These are phyloP conservation scores for Macrocystidia cucumis DNA, from an alignment of 1,284 basidiomycete species.

Conservation along the genomic window DNA sequence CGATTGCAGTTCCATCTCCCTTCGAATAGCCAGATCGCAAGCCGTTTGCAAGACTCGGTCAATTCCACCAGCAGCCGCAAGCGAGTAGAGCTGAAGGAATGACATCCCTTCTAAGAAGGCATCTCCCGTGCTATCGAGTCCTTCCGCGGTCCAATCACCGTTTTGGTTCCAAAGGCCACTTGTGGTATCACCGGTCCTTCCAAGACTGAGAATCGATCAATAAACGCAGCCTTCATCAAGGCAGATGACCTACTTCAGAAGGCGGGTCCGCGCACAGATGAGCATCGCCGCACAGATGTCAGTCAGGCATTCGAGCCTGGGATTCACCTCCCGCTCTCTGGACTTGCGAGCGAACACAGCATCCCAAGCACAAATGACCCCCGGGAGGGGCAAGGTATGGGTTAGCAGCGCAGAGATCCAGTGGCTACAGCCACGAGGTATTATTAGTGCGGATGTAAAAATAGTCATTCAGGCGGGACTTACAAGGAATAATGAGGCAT, in stretches of 20 bases:
- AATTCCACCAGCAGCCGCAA: slow-evolving; percentile 57
- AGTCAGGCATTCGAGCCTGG: slow-evolving; percentile 58
- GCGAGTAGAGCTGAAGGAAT: slow-evolving; percentile 55
- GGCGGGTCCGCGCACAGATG: slow-evolving; percentile 43
- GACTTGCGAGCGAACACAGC: slow-evolving; percentile 53
- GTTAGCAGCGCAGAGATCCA: slow-evolving; percentile 71
- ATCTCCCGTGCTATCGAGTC: slow-evolving; percentile 43
- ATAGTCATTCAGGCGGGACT: slow-evolving; percentile 26
- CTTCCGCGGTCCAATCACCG: slow-evolving; percentile 21
- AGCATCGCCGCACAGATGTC: slow-evolving; percentile 66
- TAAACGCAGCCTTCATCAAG: too few relatives aligned
- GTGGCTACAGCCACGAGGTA: too few relatives aligned
- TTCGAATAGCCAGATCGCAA: slow-evolving; percentile 45
- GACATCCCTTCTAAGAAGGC: slow-evolving; percentile 60
- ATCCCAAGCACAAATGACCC: slow-evolving; percentile 63
- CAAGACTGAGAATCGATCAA: slow-evolving; percentile 33
- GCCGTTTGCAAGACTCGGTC: slow-evolving; percentile 65
- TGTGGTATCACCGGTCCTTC: slow-evolving; percentile 33
- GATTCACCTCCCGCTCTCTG: slow-evolving; percentile 45
- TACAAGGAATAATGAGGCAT: slow-evolving; percentile 78
- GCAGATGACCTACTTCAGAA: slow-evolving; percentile 8
- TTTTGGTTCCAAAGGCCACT: slow-evolving; percentile 52
- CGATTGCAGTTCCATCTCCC: slow-evolving; percentile 30
- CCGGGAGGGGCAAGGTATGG: slow-evolving; percentile 58
- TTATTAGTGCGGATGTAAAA: too few relatives aligned